A percentile compares a stretch with the other conserved stretches of the same genome.
These are phyloP conservation scores for Hylodesmum podocarpum DNA, from an alignment of 306 rosid genomes.

Conservation along the genomic window DNA sequence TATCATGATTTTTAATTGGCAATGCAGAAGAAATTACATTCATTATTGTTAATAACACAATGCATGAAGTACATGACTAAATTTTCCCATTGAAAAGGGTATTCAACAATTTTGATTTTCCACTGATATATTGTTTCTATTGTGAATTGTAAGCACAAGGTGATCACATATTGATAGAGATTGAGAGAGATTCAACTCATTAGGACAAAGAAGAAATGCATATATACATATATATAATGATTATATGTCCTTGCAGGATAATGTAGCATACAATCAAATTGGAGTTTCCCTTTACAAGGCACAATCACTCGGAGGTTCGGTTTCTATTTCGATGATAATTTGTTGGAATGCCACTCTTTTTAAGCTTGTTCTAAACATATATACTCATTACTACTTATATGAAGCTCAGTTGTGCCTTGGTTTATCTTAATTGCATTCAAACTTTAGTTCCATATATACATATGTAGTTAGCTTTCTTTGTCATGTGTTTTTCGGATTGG, in stretches of 20 bases:
- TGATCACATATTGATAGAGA: not conserved
- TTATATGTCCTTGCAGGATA: conserved; percentile 34
- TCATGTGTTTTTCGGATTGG: conserved; percentile 19
- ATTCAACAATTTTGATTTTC: not conserved
- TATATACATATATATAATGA: not conserved
- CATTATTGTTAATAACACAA: no score
- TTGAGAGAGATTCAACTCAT: not conserved
- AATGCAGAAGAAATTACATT: no score
- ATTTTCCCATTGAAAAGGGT: not conserved
- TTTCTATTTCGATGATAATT: conserved; percentile 10
- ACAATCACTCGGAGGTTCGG: conserved; percentile 28
- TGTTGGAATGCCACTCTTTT: conserved; percentile 14
- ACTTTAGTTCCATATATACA: not conserved
- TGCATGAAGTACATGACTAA: not conserved
- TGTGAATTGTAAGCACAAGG: not conserved
- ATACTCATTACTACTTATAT: conserved; percentile 18
- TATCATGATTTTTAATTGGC: no score
- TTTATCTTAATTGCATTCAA: conserved; percentile 20
- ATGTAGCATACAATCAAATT: conserved; percentile 33
- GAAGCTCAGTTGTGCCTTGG: not conserved
- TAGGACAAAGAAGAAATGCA: not conserved
- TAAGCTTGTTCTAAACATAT: not conserved
- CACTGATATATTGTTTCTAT: not conserved
- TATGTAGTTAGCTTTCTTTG: not conserved
- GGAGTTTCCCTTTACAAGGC: conserved; percentile 31